Evolutionary conservation across 177 flowering plant species (phyloP), one percentile per base, ranked within the genome.

Genomic region (Tripterygium wilfordii): DNA sequence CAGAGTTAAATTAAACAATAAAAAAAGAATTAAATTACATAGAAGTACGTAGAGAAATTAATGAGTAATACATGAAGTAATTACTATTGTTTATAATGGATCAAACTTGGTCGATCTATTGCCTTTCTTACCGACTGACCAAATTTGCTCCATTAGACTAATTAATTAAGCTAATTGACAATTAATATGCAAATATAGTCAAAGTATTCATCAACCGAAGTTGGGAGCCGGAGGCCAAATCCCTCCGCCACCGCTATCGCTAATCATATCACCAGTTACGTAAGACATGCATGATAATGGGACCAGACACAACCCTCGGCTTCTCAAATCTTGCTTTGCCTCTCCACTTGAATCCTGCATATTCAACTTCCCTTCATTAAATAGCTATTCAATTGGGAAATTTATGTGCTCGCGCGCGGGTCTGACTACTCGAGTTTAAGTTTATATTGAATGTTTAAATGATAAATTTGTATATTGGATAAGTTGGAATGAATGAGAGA

Each of bases 271-370:
- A 7, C 59, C 70, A 1, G 92, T 64, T 0, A 91, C 62, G 47
- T 82, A 85, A 7, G 92, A 75, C 59, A 81, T 72, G 76, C 90
- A 88, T 13, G 95, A 71, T 46, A 86, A 50, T 0, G 98, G 98
- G 57, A 92, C 96, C 7, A 92, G 70, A 57, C 98, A 92, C 8
- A 92, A 76, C 36, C 98, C 98, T 48, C 94, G 74, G 47, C 90
- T 88, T 64, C 79, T 74, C 1, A 92, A 63, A 48, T 86, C 91
- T 58, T 67, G 57, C 48, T 51, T 79, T 7, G 60, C 12, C 43
- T 78, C 83, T 39, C 66, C 75, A 8, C 56, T 65, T 16, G 49
- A 54, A 1, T 68, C 78, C 7, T 53, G 58, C 18, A 30, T 54
- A 8, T 35, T 48, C 27, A n/a, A n/a, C n/a, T n/a, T n/a, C n/a